phyloP scores from a whole-genome alignment of 2,329 filamentous ascomycete genomes.

The Diaporthe ilicicola region DNA sequence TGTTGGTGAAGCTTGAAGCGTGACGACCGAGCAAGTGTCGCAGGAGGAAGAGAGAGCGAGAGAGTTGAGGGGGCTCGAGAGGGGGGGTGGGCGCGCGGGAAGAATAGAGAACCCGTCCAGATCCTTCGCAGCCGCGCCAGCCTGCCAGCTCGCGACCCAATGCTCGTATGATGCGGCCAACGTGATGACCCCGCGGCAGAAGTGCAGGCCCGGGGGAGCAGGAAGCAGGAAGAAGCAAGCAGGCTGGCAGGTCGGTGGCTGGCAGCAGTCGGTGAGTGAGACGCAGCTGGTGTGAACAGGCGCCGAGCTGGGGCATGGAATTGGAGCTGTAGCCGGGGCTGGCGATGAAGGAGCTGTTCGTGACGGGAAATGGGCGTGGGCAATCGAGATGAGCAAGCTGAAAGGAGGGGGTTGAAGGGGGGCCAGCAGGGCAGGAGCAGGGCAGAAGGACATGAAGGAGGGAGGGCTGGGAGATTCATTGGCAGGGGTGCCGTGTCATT shows the following conservation, averaged over 20 bases:
- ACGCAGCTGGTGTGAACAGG: constrained; percentile 23
- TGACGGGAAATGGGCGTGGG: constrained; percentile 26
- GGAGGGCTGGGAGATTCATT: constrained; percentile 22
- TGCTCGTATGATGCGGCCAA: constrained; percentile 46
- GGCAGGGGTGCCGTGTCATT: constrained; percentile 24
- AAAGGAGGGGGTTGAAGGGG: constrained; percentile 10
- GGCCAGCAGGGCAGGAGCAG: neutral
- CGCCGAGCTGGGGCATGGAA: constrained; percentile 23
- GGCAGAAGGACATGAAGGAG: neutral
- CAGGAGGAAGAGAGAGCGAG: constrained; percentile 4
- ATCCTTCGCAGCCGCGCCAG: constrained; percentile 42
- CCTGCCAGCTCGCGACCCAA: constrained; percentile 56
- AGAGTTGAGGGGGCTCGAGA: neutral
- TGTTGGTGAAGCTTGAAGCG: constrained; percentile 17
- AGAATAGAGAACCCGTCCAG: neutral
- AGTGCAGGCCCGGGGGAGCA: constrained; percentile 27
- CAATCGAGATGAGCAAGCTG: constrained; percentile 23
- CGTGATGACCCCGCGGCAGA: constrained; percentile 50
- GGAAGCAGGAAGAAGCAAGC: constrained; percentile 29
- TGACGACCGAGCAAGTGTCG: constrained; percentile 36
- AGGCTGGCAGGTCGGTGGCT: constrained; percentile 9
- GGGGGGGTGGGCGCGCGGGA: constrained; percentile 49
- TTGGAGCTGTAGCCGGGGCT: neutral
- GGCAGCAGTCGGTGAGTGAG: constrained; percentile 34
- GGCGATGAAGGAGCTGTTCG: constrained; percentile 19